A percentile compares a stretch with the other conserved stretches of the same genome.
phyloP scores from a whole-genome alignment of 2,329 filamentous ascomycete genomes.

The Exutisphaerella laricina region DNA sequence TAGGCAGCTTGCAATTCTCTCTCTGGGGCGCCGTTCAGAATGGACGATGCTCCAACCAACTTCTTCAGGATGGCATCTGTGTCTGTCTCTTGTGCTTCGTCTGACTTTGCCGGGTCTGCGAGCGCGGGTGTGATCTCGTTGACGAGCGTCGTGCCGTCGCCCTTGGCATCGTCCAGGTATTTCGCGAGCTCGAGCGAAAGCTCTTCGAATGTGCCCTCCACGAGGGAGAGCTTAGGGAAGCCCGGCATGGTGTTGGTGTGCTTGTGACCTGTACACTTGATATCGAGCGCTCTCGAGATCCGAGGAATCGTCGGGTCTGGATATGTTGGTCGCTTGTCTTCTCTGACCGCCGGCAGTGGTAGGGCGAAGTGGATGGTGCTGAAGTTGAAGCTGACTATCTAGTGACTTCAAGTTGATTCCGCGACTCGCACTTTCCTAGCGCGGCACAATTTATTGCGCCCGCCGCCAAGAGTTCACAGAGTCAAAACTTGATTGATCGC shows the following conservation, averaged over 20 bases:
- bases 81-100: slow-evolving; percentile 51
- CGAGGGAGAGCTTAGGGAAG: slow-evolving; percentile 58
- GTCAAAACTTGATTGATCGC: too few species aligned
- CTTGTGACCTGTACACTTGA: too few species aligned
- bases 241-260: slow-evolving; percentile 55
- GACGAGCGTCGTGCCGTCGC: slow-evolving; percentile 51
- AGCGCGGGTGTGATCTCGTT: slow-evolving; percentile 66
- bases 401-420: too few species aligned
- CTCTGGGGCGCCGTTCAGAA: slow-evolving; percentile 80
- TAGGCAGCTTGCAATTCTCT: slow-evolving; percentile 95
- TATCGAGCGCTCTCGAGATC: too few species aligned
- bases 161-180: slow-evolving; percentile 77
- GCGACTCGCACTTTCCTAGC: too few species aligned
- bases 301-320: too few species aligned
- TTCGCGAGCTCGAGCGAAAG: slow-evolving; percentile 90
- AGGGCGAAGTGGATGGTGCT: too few species aligned
- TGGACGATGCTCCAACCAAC: slow-evolving; percentile 72
- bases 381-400: too few species aligned
- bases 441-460: too few species aligned
- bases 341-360: too few species aligned
- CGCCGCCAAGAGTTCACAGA: too few species aligned
- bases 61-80: slow-evolving; percentile 83
- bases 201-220: slow-evolving; percentile 93
- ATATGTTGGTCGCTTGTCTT: too few species aligned
- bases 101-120: slow-evolving; percentile 47